Evolutionary conservation across 441 rosid species (phyloP).

Genomic region (Bruguiera hainesii): DNA sequence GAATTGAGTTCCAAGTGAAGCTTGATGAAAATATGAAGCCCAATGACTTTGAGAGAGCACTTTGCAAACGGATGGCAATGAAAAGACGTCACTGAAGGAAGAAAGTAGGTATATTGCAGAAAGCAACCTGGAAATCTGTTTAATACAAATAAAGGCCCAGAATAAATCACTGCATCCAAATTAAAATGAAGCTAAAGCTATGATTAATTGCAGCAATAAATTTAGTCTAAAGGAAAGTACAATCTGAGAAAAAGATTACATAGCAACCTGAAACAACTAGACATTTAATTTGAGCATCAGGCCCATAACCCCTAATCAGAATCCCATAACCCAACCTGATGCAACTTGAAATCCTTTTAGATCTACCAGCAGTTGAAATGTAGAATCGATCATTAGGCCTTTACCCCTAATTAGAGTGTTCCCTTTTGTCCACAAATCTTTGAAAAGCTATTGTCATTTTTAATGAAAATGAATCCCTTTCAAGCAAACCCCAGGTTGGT

Average conservation of each 20-base stretch:
- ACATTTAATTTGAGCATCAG: too few species aligned
- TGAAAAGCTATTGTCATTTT: too few species aligned
- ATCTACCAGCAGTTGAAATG: too few species aligned
- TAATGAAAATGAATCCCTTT: too few species aligned
- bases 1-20: conserved; percentile 77
- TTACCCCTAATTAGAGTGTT: too few species aligned
- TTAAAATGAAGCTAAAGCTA: background rate
- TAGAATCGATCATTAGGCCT: too few species aligned
- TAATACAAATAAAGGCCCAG: background rate
- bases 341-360: too few species aligned
- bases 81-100: conserved; percentile 44
- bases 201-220: background rate
- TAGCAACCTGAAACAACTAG: too few species aligned
- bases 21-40: conserved; percentile 98
- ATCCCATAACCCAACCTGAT: too few species aligned
- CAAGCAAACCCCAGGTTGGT: too few species aligned
- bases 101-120: conserved; percentile 58
- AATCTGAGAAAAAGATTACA: background rate
- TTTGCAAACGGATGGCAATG: conserved; percentile 42
- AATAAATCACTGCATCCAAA: background rate
- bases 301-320: too few species aligned
- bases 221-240: background rate
- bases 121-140: conserved; percentile 82
- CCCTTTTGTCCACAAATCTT: too few species aligned
- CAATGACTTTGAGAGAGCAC: conserved; percentile 72